Evolutionary conservation across 2,329 filamentous ascomycete species (phyloP).

Genomic region (Penicillium sp.): DNA sequence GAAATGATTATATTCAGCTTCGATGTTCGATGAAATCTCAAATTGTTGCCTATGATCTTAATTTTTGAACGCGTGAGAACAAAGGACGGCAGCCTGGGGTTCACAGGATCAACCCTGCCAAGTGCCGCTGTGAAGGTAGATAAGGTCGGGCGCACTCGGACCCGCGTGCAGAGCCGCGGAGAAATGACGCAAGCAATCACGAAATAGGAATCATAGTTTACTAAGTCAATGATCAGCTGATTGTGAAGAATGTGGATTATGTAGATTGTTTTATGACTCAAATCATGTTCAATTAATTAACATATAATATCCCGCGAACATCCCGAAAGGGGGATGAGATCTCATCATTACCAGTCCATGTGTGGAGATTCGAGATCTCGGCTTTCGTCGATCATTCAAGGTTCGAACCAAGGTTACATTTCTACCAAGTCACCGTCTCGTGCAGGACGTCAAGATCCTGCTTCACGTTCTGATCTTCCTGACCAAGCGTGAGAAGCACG

Average conservation of each 20-base stretch:
- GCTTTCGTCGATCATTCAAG: background rate
- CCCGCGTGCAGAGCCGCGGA: slow-evolving; percentile 15
- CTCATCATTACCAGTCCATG: background rate
- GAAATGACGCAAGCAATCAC: slow-evolving; percentile 19
- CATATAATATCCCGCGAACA: background rate
- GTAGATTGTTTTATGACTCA: background rate
- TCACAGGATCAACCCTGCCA: background rate
- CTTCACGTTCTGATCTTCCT: slow-evolving; percentile 19
- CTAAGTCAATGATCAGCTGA: background rate
- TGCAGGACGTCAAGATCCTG: slow-evolving; percentile 13
- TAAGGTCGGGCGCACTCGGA: background rate
- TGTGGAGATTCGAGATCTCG: background rate
- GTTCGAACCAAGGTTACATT: background rate
- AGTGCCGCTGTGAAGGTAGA: background rate
- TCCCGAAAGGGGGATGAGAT: background rate
- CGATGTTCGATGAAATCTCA: background rate
- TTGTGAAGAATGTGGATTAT: background rate
- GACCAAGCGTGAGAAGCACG: slow-evolving; percentile 14
- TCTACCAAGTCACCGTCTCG: slow-evolving; percentile 10
- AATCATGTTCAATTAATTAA: background rate
- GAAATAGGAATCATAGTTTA: slow-evolving; percentile 11
- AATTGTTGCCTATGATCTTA: background rate
- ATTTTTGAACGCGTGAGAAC: background rate
- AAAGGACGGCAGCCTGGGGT: background rate
- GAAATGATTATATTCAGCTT: background rate